Conservation (phyloP, 192 early-diverging fungal species). For the Funneliformis geosporum region DNA sequence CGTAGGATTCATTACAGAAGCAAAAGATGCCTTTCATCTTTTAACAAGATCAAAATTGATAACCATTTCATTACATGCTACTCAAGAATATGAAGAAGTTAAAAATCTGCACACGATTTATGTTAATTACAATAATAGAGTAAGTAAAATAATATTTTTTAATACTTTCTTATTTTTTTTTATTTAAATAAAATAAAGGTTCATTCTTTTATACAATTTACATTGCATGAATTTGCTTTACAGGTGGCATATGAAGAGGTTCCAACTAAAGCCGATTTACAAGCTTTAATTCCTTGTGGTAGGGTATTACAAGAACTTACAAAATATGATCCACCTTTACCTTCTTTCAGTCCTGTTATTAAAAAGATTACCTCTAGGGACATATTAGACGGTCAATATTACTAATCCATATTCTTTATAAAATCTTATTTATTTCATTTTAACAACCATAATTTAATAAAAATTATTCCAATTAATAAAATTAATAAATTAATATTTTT, state of each 20-base stretch:
- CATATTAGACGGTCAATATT: conserved; percentile 15
- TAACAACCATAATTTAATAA: neutral
- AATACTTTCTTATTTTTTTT: neutral
- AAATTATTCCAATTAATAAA: neutral
- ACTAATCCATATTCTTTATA: neutral
- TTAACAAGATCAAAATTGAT: conserved; percentile 49
- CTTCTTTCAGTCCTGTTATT: conserved; percentile 17
- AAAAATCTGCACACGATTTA: conserved; percentile 46
- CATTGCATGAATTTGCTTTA: neutral
- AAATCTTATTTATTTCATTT: neutral
- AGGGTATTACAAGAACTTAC: conserved; percentile 26
- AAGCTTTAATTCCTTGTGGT: conserved; percentile 55
- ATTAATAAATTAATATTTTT: neutral
- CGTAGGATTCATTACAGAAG: conserved; percentile 53
- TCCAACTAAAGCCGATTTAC: conserved; percentile 47
- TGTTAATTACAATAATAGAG: conserved; percentile 57
- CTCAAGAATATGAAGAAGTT: conserved; percentile 50
- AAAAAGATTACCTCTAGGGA: neutral
- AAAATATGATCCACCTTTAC: conserved; percentile 7
- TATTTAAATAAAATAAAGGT: neutral
- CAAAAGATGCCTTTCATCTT: conserved; percentile 45
- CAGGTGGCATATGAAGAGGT: conserved; percentile 54
- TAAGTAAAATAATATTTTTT: conserved; percentile 30
- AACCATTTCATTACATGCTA: conserved; percentile 46
- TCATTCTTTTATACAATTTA: neutral